Conservation (phyloP, 805 yeast species). For the Starmerella apicola region DNA sequence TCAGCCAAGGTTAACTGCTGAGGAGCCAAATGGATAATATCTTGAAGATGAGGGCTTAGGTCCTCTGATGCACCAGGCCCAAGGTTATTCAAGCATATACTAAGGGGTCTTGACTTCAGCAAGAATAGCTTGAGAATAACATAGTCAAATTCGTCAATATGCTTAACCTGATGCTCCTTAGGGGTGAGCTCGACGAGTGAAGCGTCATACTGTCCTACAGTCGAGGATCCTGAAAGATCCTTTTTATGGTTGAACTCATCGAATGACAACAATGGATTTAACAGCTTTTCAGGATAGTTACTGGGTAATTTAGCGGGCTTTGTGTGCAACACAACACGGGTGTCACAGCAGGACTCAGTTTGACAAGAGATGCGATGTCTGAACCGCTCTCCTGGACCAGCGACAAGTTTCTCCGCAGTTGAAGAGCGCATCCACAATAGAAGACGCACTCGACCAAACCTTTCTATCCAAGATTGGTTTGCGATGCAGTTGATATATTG, state of each 20-base stretch:
- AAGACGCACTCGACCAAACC: conserved; percentile 63
- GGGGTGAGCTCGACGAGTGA: conserved; percentile 47
- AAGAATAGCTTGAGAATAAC: conserved; percentile 51
- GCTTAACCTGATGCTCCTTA: conserved; percentile 31
- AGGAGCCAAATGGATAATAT: conserved; percentile 35
- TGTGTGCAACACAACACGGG: conserved; percentile 27
- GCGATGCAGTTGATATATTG: conserved; percentile 65
- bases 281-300: conserved; percentile 13
- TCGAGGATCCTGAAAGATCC: conserved; percentile 19
- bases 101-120: conserved; percentile 34
- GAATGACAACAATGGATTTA: conserved; percentile 11
- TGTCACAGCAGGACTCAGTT: conserved; percentile 50
- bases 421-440: conserved; percentile 51
- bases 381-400: conserved; percentile 38
- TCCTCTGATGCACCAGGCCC: conserved; percentile 66
- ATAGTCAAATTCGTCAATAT: conserved; percentile 51
- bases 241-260: conserved; percentile 1
- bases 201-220: conserved; percentile 22
- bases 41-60: conserved; percentile 26
- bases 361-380: conserved; percentile 56
- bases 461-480: conserved; percentile 60
- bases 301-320: conserved; percentile 14
- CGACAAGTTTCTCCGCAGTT: conserved; percentile 50
- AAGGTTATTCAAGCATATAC: conserved; percentile 38
- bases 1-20: conserved; percentile 44